phyloP scores from a whole-genome alignment of 495 filamentous ascomycete species.

The Aspergillus saccharolyticus region DNA sequence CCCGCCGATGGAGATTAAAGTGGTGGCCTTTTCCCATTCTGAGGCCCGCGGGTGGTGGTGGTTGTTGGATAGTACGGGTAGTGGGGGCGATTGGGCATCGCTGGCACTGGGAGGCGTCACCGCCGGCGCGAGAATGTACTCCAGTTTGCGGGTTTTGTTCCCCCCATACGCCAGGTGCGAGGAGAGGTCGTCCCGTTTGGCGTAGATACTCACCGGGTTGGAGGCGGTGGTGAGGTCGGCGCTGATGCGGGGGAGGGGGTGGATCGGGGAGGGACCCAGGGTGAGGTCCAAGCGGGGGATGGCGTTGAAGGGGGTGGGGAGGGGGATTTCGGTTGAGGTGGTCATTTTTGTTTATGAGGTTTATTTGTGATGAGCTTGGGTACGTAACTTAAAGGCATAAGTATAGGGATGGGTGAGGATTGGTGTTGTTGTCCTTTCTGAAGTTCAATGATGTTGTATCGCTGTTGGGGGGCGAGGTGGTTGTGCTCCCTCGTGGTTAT shows the following conservation, averaged over 20 bases:
- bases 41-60: conserved; percentile 16
- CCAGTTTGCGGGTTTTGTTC: conserved; percentile 63
- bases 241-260: conserved; percentile 29
- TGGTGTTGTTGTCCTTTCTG: no score
- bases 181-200: conserved; percentile 61
- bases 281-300: conserved; percentile 55
- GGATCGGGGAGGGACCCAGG: conserved; percentile 12
- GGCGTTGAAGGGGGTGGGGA: conserved; percentile 53
- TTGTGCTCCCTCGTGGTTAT: no score
- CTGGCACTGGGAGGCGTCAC: conserved; percentile 5
- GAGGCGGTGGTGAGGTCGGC: conserved; percentile 39
- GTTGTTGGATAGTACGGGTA: neutral
- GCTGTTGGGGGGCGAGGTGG: no score
- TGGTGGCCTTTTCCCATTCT: conserved; percentile 41
- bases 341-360: neutral
- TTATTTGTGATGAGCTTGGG: neutral
- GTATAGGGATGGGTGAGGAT: no score
- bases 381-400: neutral
- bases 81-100: no score
- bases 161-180: conserved; percentile 58
- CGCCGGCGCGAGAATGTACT: conserved; percentile 57
- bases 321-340: conserved; percentile 14
- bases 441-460: no score
- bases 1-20: conserved; percentile 58
- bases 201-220: conserved; percentile 46